Base-by-base conservation (phyloP, 768 basidiomycete genomes). In the Leccinellum luteum region DNA sequence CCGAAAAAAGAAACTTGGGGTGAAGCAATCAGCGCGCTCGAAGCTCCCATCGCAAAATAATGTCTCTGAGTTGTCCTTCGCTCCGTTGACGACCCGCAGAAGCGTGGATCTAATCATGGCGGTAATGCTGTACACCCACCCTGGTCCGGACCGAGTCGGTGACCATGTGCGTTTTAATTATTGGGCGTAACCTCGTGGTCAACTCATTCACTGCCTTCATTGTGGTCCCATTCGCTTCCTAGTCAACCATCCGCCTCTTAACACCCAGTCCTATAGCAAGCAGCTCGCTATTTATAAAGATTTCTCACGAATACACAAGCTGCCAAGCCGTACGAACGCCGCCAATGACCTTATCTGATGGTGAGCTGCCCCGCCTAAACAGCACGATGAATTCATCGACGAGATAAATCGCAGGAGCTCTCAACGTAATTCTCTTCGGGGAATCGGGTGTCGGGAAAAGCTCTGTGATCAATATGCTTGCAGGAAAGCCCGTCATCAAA, bases 401-500 rank as follows among this genome's bases (percentile, higher is more conserved):
- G 19, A 47, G 23, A 53, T 48, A 48, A 47, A 32, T 13, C 12
- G 2, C 27, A 54, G 52, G 44, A 49, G 49, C 60, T 31, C 56
- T 71, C 60, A 71, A 73, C 15, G 50, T 71, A 23, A 62, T 71
- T n/a, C 64, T 71, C 48, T 71, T 71, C 30, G 70, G 70, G 23
- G 70, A 71, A 56, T 63, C 62, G 2, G 70, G 70, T 2, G 70
- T 73, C 52, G 74, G 75, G 14, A 80, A 80, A 56, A 80, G 79
- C 52, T 77, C 76, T 17, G 67, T 79, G 43, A 66, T 80, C 57
- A 80, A 80, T 63, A 70, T 80, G 65, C 58, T 80, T n/a, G 66
- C 67, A 25, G 71, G 68, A 28, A 15, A 55, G 2, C 55, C 64
- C 1, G 34, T 65, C 15, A 78, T 76, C 1, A 51, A 49, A 10